Base-by-base conservation (phyloP, 1,139 yeast genomes). In the Diutina rugosa region DNA sequence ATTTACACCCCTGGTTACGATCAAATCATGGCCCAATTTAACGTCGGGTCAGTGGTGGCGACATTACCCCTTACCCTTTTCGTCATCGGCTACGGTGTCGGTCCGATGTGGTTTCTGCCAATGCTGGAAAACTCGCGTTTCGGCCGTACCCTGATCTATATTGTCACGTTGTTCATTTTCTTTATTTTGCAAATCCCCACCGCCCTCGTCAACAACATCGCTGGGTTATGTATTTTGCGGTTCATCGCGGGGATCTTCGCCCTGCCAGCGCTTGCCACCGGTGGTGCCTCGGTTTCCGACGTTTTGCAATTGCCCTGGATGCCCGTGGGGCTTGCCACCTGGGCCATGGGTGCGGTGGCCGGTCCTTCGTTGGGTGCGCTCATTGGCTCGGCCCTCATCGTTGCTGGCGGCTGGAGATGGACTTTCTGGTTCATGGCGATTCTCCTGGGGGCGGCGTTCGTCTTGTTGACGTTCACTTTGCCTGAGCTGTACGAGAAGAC, bases 31-130 rank as follows among this genome's bases (percentile, higher is more conserved):
- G 66, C 67, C 26, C 75, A 78, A 61, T 75, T 65, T 51, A 57
- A 69, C 6, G 61, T 77, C 2, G 66, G 76, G n/a, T 68, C 70
- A 56, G 75, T 73, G 12, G 72, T 70, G 3, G 78, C 82, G 0
- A 69, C 75, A 0, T 65, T 82, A 9, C 69, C 80, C 60, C 64
- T 73, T 58, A 59, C 74, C 2, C 58, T 72, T 56, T 73, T 72
- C 61, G 81, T 82, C 14, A 60, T 81, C 26, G 87, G 85, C 1
- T 81, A 80, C 61, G 86, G 84, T 30, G 54, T 78, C 41, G 84
- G 84, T 0, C 85, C 84, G 14, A 67, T 80, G 72, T 59, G 80
- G 1, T 75, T 80, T 56, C 72, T 83, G 2, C 86, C 87, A 1
- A 59, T 82, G 58, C 74, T 83, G 4, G 87, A 82, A 63, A 66